Percentiles rank a stretch among this genome's conserved stretches.
Evolutionary conservation across 2,329 filamentous ascomycete genomes (phyloP).

Genomic region (Metarhizium sp.): DNA sequence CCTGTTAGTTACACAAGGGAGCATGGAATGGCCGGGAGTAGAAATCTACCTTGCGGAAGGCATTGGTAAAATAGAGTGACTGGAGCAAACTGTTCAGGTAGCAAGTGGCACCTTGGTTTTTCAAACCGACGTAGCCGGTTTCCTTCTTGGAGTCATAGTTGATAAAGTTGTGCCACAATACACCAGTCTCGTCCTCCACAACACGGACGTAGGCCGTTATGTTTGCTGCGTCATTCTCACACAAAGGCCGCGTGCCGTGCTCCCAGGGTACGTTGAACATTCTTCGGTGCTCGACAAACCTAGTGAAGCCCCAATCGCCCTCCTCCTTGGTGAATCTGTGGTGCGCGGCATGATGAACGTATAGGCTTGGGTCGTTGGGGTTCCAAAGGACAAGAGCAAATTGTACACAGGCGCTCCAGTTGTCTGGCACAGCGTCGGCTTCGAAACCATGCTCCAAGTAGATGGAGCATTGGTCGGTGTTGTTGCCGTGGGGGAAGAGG

Average conservation of each 20-base stretch:
- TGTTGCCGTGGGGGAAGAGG: conserved; percentile 92
- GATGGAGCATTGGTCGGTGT: conserved; percentile 86
- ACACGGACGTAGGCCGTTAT: conserved; percentile 77
- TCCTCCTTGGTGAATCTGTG: conserved; percentile 96
- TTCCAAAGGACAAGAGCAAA: conserved; percentile 95
- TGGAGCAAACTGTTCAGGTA: conserved; percentile 80
- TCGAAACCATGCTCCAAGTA: conserved; percentile 94
- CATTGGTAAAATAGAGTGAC: conserved; percentile 80
- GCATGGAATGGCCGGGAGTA: neutral
- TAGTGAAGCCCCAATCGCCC: conserved; percentile 97
- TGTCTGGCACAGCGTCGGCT: conserved; percentile 64
- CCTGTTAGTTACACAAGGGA: conserved; percentile 5
- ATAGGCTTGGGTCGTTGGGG: conserved; percentile 80
- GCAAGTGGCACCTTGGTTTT: conserved; percentile 92
- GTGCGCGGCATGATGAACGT: conserved; percentile 72
- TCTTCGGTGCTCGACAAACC: conserved; percentile 79
- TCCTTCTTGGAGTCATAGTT: conserved; percentile 99
- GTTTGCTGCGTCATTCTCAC: conserved; percentile 68
- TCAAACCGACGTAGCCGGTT: conserved; percentile 91
- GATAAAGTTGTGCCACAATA: conserved; percentile 83
- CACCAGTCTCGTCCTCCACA: conserved; percentile 79
- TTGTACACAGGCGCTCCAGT: conserved; percentile 95
- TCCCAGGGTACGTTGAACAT: conserved; percentile 78
- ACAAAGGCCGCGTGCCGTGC: conserved; percentile 55
- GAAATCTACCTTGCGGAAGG: conserved; percentile 70